Evolutionary conservation across 306 rosid genomes (phyloP), one percentile per base, ranked within the genome.

Genomic region (Quercus berberidifolia): DNA sequence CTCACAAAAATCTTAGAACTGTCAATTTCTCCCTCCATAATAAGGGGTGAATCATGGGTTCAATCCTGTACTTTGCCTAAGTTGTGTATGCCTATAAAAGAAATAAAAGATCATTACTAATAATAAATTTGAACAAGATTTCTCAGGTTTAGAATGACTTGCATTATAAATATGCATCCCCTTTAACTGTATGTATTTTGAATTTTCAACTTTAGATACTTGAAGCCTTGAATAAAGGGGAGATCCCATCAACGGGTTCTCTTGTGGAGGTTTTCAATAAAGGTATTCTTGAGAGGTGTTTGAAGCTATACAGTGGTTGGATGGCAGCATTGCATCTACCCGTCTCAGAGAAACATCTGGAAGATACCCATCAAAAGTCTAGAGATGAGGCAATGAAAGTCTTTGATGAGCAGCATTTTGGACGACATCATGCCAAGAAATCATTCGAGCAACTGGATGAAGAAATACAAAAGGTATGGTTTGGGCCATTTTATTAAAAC

Each of bases 241-340:
- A 94, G 87, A 94, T 92, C 85, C 99, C 99, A 79, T 94, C 99
- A 79, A 91, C 99, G 19, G 99, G 99, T 62, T 94, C 97, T 79
- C 95, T 94, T 46, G 99, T 94, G 79, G 97, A 94, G 84, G 87
- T 94, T 84, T 94, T 94, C 88, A 94, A 94, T 79, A 94, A 91
- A 87, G 97, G 89, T 74, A 86, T 94, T 79, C 97, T 94, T 78
- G 99, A 94, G 87, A 87, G 91, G 74, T 94, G 99, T 76, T 80
- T 94, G 71, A 91, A 92, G 86, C 76, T 92, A 70, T 92, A 92
- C 71, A 77, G 71, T 77, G 91, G 90, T 82, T 81, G 69, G 79
- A 88, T 94, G 92, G 79, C 49, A 28, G 87, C 64, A 59, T 76
- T 91, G 87, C 75, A 13, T 78, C 85, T 94, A 82, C 99, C 99